Evolutionary conservation across 2,329 filamentous ascomycete genomes (phyloP).

Genomic region (Penicillium carneum): DNA sequence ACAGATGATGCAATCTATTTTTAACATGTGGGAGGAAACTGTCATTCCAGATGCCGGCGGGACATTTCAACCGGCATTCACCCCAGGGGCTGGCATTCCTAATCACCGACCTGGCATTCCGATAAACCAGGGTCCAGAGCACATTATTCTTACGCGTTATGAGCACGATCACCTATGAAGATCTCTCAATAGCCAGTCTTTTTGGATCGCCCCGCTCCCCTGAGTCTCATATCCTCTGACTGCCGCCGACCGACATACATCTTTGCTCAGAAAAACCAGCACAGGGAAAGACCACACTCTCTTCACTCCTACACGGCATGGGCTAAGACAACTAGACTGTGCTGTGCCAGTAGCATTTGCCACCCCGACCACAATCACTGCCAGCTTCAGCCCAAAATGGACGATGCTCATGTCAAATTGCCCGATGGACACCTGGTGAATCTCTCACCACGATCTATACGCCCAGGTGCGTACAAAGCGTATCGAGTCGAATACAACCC

Average conservation of each 20-base stretch:
- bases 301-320: slow-evolving; percentile 27
- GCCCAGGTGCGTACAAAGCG: slow-evolving; percentile 27
- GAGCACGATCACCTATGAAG: slow-evolving; percentile 7
- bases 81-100: slow-evolving; percentile 35
- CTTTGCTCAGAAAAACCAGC: slow-evolving; percentile 7
- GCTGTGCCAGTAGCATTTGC: slow-evolving; percentile 33
- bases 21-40: slow-evolving; percentile 1
- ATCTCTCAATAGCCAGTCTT: slow-evolving; percentile 3
- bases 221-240: slow-evolving; percentile 16
- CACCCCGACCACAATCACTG: slow-evolving; percentile 7
- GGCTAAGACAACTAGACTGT: slow-evolving; percentile 23
- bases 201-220: slow-evolving; percentile 19
- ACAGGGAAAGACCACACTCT: background rate
- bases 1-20: slow-evolving; percentile 8
- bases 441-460: slow-evolving; percentile 37
- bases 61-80: slow-evolving; percentile 29
- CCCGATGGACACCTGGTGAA: slow-evolving; percentile 43
- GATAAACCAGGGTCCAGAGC: slow-evolving; percentile 23
- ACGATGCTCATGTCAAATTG: slow-evolving; percentile 35
- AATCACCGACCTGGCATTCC: slow-evolving; percentile 30
- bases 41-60: slow-evolving; percentile 34
- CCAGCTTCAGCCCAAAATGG: slow-evolving; percentile 36
- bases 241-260: slow-evolving; percentile 12
- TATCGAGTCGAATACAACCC: slow-evolving; percentile 27
- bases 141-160: slow-evolving; percentile 35